Evolutionary conservation across 768 basidiomycete species (phyloP).

Genomic region (Tulasnella sp.): DNA sequence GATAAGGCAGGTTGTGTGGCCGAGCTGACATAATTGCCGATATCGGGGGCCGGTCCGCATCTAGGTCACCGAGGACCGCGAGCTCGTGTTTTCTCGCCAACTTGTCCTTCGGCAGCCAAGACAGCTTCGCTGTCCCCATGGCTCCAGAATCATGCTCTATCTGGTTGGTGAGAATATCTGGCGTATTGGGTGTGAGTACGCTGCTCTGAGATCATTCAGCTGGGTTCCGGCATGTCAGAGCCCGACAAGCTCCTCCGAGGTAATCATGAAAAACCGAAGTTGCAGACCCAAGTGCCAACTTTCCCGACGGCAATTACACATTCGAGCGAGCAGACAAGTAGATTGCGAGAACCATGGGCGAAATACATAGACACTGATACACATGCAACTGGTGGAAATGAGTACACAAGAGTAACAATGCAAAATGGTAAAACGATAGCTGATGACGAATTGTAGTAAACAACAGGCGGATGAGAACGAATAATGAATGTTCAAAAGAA

Average conservation of each 20-base stretch:
- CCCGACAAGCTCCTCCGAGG: not conserved
- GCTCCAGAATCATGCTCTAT: not conserved
- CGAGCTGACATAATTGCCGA: conserved; percentile 2
- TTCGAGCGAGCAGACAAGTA: not conserved
- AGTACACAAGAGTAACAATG: conserved; percentile 3
- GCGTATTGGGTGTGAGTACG: not conserved
- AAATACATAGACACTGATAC: conserved; percentile 5
- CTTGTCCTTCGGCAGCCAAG: not conserved
- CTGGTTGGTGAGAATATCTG: too few relatives aligned
- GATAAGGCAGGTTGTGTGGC: not conserved
- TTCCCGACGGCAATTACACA: too few relatives aligned
- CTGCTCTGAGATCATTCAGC: too few relatives aligned
- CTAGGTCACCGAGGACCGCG: not conserved
- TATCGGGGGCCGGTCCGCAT: not conserved
- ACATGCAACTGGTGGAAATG: conserved; percentile 2
- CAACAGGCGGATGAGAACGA: conserved; percentile 5
- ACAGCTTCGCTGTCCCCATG: not conserved
- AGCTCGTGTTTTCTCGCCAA: not conserved
- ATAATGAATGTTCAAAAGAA: not conserved
- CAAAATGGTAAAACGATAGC: not conserved
- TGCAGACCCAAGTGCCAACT: too few relatives aligned
- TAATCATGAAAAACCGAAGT: not conserved
- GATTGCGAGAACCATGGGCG: not conserved
- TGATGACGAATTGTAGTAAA: not conserved
- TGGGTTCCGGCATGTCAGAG: not conserved